Percentiles rank a stretch among this genome's conserved stretches.
phyloP scores from a whole-genome alignment of 768 basidiomycete species.

The Trametes sanguinea region DNA sequence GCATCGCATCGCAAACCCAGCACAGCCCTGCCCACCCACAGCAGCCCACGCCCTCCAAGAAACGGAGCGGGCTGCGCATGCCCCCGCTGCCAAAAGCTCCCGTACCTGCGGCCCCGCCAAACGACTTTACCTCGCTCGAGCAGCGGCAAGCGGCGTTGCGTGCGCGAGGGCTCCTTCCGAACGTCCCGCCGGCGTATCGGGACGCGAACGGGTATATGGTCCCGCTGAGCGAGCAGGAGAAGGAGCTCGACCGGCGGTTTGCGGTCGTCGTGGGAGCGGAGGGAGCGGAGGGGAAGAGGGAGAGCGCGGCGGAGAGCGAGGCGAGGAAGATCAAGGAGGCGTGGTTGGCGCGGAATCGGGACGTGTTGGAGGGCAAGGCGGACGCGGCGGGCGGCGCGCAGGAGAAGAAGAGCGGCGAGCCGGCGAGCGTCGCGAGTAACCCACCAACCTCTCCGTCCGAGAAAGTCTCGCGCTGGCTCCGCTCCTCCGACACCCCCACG shows the following conservation, averaged over 20 bases:
- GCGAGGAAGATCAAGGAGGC: conserved; percentile 24
- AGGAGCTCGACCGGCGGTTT: conserved; percentile 21
- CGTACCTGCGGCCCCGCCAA: conserved; percentile 14
- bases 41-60: not conserved
- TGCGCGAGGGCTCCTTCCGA: conserved; percentile 22
- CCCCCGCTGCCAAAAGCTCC: conserved; percentile 17
- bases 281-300: not conserved
- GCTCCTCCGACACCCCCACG: conserved; percentile 6
- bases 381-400: too few relatives aligned
- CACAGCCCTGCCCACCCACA: not conserved
- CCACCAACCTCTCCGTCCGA: conserved; percentile 12
- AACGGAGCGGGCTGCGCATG: conserved; percentile 14
- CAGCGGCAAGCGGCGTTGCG: conserved; percentile 24
- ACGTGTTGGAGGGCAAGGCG: not conserved
- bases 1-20: not conserved
- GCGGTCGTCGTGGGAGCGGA: conserved; percentile 13
- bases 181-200: conserved; percentile 1
- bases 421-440: not conserved
- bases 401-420: not conserved
- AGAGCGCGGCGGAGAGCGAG: conserved; percentile 14
- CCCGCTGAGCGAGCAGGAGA: conserved; percentile 26
- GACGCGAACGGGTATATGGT: conserved; percentile 24
- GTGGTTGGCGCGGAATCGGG: conserved; percentile 22
- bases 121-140: conserved; percentile 24
- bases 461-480: conserved; percentile 22